A percentile compares a stretch with the other conserved stretches of the same genome.
Evolutionary conservation across 179 eudicot genomes (phyloP).

Genomic region (Vitellaria paradoxa): DNA sequence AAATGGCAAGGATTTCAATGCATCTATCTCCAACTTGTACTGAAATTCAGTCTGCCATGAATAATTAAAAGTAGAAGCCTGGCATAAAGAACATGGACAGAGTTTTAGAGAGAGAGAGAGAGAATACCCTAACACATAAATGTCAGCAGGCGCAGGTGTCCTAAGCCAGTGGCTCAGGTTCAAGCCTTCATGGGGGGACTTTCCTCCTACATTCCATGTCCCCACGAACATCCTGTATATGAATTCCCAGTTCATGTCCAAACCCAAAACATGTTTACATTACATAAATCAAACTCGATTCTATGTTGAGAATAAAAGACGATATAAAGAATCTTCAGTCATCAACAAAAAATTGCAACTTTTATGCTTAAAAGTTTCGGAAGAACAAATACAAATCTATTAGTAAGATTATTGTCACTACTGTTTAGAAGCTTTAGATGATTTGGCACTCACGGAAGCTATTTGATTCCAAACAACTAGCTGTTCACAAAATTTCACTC

Average conservation of each 20-base stretch:
- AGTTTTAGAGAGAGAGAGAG: neutral
- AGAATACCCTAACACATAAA: slow-evolving; percentile 64
- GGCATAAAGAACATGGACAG: neutral
- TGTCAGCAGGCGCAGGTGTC: slow-evolving; percentile 52
- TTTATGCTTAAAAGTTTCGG: too few relatives aligned
- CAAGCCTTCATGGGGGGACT: slow-evolving; percentile 47
- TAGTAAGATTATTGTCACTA: neutral
- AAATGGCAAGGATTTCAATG: slow-evolving; percentile 7
- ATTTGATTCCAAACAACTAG: too few relatives aligned
- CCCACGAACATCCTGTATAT: slow-evolving; percentile 59
- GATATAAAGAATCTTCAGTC: too few relatives aligned
- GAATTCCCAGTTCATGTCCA: neutral
- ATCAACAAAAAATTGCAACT: too few relatives aligned
- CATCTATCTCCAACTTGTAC: neutral
- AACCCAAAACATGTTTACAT: neutral
- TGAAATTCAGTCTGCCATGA: neutral
- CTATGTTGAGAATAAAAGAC: too few relatives aligned
- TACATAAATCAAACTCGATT: neutral
- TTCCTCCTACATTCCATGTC: slow-evolving; percentile 82
- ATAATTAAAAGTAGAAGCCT: neutral
- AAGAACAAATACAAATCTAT: neutral
- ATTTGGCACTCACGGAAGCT: neutral
- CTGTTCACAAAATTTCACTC: neutral
- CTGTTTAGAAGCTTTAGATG: neutral
- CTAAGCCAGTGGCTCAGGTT: slow-evolving; percentile 53